Evolutionary conservation across 1,284 basidiomycete genomes (phyloP).

Genomic region (Cryptococcus deneoformans): DNA sequence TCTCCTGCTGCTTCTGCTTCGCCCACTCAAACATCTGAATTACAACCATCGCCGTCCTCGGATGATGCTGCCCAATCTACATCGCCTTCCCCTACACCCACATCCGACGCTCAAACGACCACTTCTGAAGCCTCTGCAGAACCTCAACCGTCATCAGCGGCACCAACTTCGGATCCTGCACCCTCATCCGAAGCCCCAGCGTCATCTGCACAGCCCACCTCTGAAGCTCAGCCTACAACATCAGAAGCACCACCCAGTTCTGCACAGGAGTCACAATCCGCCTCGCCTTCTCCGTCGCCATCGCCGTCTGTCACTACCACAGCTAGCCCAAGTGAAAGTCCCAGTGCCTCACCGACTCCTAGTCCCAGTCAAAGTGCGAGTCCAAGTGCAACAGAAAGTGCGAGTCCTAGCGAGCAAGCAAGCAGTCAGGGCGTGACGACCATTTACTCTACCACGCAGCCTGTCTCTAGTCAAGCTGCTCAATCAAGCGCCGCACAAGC

Average conservation of each 20-base stretch:
- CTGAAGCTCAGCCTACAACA: conserved; percentile 3
- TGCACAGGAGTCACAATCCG: background rate
- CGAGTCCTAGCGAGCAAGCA: conserved; percentile 3
- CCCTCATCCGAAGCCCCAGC: no score
- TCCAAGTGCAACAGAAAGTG: background rate
- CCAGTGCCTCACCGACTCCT: conserved; percentile 6
- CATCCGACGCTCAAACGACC: no score
- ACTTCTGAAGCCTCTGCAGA: no score
- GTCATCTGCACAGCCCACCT: background rate
- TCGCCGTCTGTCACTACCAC: background rate
- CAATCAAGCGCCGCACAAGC: background rate
- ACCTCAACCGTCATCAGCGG: no score
- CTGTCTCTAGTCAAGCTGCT: background rate
- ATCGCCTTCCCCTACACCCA: no score
- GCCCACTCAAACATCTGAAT: no score
- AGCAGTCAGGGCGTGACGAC: conserved; percentile 1
- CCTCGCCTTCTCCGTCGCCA: conserved; percentile 1
- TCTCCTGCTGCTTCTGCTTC: no score
- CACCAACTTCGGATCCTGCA: no score
- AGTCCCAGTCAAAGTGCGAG: background rate
- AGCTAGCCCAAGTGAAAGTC: background rate
- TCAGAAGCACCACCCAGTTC: conserved; percentile 10
- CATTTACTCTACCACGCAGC: background rate
- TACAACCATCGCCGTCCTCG: no score
- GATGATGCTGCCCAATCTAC: no score